phyloP scores from a whole-genome alignment of 257 asterid genomes.

The Solanum lignicaule region DNA sequence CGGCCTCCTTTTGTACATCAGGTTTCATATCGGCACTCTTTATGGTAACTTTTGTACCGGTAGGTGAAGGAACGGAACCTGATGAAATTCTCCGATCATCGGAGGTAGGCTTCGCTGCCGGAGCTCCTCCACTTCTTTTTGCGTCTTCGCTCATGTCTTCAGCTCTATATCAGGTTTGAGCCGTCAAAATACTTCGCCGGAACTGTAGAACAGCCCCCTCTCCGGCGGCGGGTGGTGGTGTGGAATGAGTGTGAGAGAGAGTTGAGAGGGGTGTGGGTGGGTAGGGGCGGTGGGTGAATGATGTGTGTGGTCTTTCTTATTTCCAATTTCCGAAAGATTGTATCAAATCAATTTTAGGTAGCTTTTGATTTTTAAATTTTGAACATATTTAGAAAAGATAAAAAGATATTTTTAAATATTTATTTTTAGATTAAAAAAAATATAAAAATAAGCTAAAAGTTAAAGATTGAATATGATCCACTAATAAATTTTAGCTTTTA shows the following conservation, averaged over 20 bases:
- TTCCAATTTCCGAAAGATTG: background rate
- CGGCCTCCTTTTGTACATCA: constrained; percentile 87
- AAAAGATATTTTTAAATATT: too few relatives aligned
- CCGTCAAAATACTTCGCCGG: background rate
- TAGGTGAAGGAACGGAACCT: constrained; percentile 24
- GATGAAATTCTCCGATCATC: constrained; percentile 52
- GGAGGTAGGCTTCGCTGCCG: constrained; percentile 21
- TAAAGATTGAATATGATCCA: background rate
- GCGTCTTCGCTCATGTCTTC: constrained; percentile 57
- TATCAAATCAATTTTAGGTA: background rate
- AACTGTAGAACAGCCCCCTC: background rate
- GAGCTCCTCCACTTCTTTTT: constrained; percentile 57
- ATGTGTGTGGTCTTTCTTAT: background rate
- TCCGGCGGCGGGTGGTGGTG: background rate
- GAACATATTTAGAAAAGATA: too few relatives aligned
- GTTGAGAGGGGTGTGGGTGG: background rate
- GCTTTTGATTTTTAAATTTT: background rate
- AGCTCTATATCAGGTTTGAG: background rate
- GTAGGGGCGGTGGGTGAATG: background rate
- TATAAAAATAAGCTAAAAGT: background rate
- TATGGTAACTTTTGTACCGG: constrained; percentile 57
- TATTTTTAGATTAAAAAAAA: too few relatives aligned
- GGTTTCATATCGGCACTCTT: constrained; percentile 97
- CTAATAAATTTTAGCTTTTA: background rate
- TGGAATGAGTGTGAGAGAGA: background rate